These are phyloP conservation scores for Letharia columbiana DNA, from an alignment of 495 filamentous ascomycete genomes.

Conservation along the genomic window DNA sequence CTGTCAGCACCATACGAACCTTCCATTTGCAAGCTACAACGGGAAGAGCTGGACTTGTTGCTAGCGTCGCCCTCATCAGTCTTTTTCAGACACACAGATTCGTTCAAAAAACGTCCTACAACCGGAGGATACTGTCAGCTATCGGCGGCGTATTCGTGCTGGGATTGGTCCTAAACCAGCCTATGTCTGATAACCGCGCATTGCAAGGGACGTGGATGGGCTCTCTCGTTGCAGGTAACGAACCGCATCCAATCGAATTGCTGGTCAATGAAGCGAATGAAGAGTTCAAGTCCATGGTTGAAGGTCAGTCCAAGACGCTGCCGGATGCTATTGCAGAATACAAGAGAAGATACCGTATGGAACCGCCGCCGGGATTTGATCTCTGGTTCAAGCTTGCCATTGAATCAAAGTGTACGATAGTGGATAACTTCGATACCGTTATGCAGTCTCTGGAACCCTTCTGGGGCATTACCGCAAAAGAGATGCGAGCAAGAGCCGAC, in stretches of 20 bases:
- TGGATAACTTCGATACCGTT: slow-evolving; percentile 58
- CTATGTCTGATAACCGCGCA: background rate
- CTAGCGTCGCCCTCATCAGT: slow-evolving; percentile 1
- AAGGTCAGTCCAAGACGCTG: slow-evolving; percentile 42
- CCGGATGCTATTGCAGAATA: slow-evolving; percentile 51
- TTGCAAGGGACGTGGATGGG: background rate
- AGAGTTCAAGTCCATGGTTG: slow-evolving; percentile 37
- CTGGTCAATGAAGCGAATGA: slow-evolving; percentile 44
- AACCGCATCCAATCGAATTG: slow-evolving; percentile 42
- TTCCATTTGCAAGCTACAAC: slow-evolving; percentile 1
- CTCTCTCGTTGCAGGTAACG: background rate
- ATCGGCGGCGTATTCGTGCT: background rate
- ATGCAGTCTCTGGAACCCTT: slow-evolving; percentile 50
- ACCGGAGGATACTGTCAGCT: background rate
- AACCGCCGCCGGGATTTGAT: slow-evolving; percentile 58
- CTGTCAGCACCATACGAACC: slow-evolving; percentile 2
- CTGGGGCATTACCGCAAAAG: slow-evolving; percentile 48
- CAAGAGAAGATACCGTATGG: slow-evolving; percentile 44
- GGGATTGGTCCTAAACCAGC: background rate
- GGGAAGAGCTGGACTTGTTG: slow-evolving; percentile 1
- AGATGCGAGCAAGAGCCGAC: slow-evolving; percentile 35
- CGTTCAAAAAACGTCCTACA: slow-evolving; percentile 5
- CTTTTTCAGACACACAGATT: slow-evolving; percentile 9
- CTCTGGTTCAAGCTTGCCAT: slow-evolving; percentile 57
- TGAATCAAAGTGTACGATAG: slow-evolving; percentile 43